These are phyloP conservation scores for Plasmodium gonderi DNA, from an alignment of 169 alveolate species.

Conservation along the genomic window DNA sequence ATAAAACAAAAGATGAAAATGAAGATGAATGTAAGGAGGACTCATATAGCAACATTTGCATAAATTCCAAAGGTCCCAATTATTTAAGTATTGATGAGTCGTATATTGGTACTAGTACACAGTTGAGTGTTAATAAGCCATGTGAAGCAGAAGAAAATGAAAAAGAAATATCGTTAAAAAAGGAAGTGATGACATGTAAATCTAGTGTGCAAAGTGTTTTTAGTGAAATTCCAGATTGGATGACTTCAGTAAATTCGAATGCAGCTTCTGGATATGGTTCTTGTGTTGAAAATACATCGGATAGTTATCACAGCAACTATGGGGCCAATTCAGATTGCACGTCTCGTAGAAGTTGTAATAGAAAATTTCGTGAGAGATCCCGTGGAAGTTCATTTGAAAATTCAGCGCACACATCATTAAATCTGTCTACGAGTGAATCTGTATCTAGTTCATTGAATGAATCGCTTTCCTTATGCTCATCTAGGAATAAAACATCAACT, in stretches of 20 bases:
- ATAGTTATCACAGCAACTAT: neutral
- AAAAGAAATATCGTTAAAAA: neutral
- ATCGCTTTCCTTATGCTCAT: neutral
- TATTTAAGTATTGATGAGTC: slow-evolving; percentile 27
- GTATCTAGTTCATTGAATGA: neutral
- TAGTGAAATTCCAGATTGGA: slow-evolving; percentile 6
- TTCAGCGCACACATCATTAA: neutral
- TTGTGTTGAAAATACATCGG: neutral
- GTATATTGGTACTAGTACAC: neutral
- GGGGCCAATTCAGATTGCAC: neutral
- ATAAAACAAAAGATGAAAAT: neutral
- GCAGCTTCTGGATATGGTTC: neutral
- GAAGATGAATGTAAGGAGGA: neutral
- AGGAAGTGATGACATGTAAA: neutral
- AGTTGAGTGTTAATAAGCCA: neutral
- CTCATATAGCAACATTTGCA: neutral
- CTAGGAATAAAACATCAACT: neutral
- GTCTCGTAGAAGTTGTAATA: neutral
- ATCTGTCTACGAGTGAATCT: neutral
- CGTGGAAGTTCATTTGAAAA: neutral
- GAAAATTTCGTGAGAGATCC: neutral
- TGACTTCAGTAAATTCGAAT: slow-evolving; percentile 5
- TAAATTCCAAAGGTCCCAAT: neutral
- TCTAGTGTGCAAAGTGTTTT: slow-evolving; percentile 1
- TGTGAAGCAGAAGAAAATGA: neutral